These are phyloP conservation scores for Penicillium sclerotiorum DNA, from an alignment of 2,329 filamentous ascomycete genomes.

Conservation along the genomic window DNA sequence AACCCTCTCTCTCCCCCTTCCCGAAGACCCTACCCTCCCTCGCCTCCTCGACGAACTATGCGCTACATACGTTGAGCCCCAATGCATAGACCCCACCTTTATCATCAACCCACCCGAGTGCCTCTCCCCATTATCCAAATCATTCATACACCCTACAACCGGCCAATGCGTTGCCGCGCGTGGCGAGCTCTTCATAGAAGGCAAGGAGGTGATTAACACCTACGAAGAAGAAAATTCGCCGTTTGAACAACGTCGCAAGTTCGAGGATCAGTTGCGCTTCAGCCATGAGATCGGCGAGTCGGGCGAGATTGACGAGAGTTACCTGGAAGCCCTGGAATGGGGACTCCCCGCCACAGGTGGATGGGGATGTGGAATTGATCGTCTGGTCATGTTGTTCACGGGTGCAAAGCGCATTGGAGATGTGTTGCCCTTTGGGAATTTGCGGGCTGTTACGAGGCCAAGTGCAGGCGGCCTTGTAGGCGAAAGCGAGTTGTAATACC, in stretches of 20 bases:
- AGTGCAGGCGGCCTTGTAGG: slow-evolving; percentile 10
- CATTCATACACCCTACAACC: slow-evolving; percentile 69
- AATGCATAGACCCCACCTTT: slow-evolving; percentile 74
- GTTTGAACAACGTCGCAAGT: slow-evolving; percentile 80
- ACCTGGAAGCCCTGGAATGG: slow-evolving; percentile 80
- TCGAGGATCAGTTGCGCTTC: slow-evolving; percentile 61
- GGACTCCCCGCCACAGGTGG: slow-evolving; percentile 94
- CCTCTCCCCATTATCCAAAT: slow-evolving; percentile 90
- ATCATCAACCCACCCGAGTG: slow-evolving; percentile 87
- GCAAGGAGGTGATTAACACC: slow-evolving; percentile 87
- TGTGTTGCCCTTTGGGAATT: slow-evolving; percentile 82
- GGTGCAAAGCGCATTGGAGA: slow-evolving; percentile 79
- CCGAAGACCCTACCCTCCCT: slow-evolving; percentile 60
- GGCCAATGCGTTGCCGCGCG: slow-evolving; percentile 76
- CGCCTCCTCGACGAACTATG: slow-evolving; percentile 82
- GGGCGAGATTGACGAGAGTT: slow-evolving; percentile 71
- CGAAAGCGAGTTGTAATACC: slow-evolving; percentile 2
- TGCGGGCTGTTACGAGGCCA: slow-evolving; percentile 57
- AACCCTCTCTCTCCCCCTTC: slow-evolving; percentile 52
- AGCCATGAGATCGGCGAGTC: slow-evolving; percentile 53
- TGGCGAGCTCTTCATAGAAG: slow-evolving; percentile 79
- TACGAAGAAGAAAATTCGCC: slow-evolving; percentile 99
- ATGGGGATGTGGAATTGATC: slow-evolving; percentile 92
- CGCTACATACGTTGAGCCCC: slow-evolving; percentile 74
- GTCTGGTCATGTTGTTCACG: slow-evolving; percentile 87